phyloP scores from a whole-genome alignment of 352 stramenopile genomes.

The Phytopythium vexans region DNA sequence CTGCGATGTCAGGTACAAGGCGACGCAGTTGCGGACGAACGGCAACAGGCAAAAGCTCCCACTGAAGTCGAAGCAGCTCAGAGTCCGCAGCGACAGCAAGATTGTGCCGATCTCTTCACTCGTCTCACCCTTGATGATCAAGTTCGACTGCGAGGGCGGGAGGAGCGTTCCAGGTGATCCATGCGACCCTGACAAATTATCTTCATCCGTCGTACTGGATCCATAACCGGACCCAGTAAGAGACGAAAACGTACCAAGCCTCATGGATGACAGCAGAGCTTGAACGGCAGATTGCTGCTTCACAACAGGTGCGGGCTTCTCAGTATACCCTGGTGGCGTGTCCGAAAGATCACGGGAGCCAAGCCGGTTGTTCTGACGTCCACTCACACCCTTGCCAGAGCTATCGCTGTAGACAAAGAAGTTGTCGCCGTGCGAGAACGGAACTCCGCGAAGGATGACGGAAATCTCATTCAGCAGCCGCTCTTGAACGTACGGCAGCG shows the following conservation, averaged over 20 bases:
- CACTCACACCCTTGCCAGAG: not conserved
- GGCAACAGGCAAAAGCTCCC: slow-evolving; percentile 93
- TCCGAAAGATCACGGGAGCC: slow-evolving; percentile 10
- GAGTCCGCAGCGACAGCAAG: slow-evolving; percentile 90
- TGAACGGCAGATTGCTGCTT: slow-evolving; percentile 59
- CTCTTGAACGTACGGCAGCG: slow-evolving; percentile 91
- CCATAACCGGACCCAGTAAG: slow-evolving; percentile 11
- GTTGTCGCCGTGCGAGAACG: slow-evolving; percentile 43
- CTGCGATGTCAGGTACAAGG: slow-evolving; percentile 90
- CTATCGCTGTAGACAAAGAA: not conserved
- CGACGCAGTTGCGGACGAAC: slow-evolving; percentile 94
- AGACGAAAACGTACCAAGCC: slow-evolving; percentile 40
- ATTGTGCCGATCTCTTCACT: slow-evolving; percentile 71
- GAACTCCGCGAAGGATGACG: slow-evolving; percentile 87
- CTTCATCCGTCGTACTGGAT: slow-evolving; percentile 21
- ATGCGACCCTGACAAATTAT: slow-evolving; percentile 12
- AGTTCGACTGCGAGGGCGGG: slow-evolving; percentile 8
- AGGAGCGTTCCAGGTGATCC: slow-evolving; percentile 2
- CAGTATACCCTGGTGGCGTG: not conserved
- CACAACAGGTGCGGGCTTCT: slow-evolving; percentile 18
- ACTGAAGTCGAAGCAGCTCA: slow-evolving; percentile 93
- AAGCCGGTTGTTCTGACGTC: not conserved
- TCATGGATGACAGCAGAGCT: slow-evolving; percentile 73
- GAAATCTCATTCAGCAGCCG: slow-evolving; percentile 96
- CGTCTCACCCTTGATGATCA: slow-evolving; percentile 79